Evolutionary conservation across 2,329 filamentous ascomycete genomes (phyloP).

Genomic region (Pseudocercospora cruenta): DNA sequence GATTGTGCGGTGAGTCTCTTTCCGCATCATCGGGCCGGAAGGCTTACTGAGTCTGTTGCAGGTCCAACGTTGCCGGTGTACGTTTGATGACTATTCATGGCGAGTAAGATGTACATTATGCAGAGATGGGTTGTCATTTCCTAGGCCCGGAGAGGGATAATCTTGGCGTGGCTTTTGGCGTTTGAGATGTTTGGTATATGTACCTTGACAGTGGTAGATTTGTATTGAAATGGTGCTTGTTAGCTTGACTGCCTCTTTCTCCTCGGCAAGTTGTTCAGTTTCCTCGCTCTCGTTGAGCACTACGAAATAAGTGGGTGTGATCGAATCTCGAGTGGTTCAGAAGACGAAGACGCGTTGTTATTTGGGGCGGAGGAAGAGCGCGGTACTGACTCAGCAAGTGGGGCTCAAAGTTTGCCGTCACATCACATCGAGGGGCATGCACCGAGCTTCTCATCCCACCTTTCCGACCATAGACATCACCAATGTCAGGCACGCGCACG

Average conservation of each 20-base stretch:
- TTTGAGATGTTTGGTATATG: slow-evolving; percentile 4
- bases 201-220: background rate
- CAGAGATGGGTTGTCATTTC: background rate
- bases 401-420: background rate
- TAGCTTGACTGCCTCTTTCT: background rate
- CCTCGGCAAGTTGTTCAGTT: too few species aligned
- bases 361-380: too few species aligned
- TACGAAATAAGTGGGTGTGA: too few species aligned
- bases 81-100: slow-evolving; percentile 7
- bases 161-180: slow-evolving; percentile 4
- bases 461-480: too few species aligned
- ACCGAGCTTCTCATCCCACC: too few species aligned
- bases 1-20: slow-evolving; percentile 21
- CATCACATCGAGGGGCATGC: background rate
- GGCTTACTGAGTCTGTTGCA: slow-evolving; percentile 22
- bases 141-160: slow-evolving; percentile 5
- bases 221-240: background rate
- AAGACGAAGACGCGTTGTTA: too few species aligned
- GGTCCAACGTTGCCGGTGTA: slow-evolving; percentile 17
- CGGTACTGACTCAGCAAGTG: background rate
- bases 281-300: too few species aligned
- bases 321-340: too few species aligned
- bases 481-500: too few species aligned
- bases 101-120: background rate
- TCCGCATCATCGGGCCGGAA: slow-evolving; percentile 9